Conservation (phyloP, 257 asterid genomes). For the Cordia subcordata region DNA sequence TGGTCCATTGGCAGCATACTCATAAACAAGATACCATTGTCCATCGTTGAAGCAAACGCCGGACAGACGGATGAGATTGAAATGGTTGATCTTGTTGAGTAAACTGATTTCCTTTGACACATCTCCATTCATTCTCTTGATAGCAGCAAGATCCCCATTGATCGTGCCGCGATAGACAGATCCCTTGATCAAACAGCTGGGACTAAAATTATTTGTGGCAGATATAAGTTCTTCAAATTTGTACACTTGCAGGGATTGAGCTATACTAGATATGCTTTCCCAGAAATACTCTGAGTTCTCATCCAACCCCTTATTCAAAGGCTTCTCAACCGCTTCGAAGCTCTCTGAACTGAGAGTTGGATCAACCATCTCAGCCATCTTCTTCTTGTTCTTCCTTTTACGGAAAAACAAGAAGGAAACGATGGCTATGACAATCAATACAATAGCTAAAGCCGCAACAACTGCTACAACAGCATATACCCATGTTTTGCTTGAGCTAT, state of each 20-base stretch:
- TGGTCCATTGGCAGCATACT: slow-evolving; percentile 70
- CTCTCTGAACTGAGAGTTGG: slow-evolving; percentile 25
- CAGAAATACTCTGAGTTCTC: slow-evolving; percentile 41
- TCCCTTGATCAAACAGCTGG: slow-evolving; percentile 45
- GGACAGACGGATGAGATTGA: slow-evolving; percentile 77
- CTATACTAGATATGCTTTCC: slow-evolving; percentile 58
- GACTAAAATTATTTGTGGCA: slow-evolving; percentile 64
- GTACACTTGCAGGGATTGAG: slow-evolving; percentile 65
- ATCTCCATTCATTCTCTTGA: slow-evolving; percentile 82
- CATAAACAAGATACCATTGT: slow-evolving; percentile 77
- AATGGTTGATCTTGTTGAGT: slow-evolving; percentile 76
- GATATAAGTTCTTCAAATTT: slow-evolving; percentile 48
- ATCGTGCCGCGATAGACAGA: slow-evolving; percentile 72
- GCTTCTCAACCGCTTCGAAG: slow-evolving; percentile 45
- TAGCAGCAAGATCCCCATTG: slow-evolving; percentile 82
- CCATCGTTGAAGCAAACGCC: slow-evolving; percentile 79
- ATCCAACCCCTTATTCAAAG: slow-evolving; percentile 23
- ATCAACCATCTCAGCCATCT: slow-evolving; percentile 24
- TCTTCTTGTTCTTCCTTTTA: slow-evolving; percentile 25
- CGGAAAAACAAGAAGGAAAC: slow-evolving; percentile 23
- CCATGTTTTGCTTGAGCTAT: slow-evolving; percentile 56
- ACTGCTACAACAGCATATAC: slow-evolving; percentile 48
- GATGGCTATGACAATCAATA: slow-evolving; percentile 16
- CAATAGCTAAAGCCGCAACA: slow-evolving; percentile 42
- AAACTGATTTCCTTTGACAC: slow-evolving; percentile 70